A percentile compares a stretch with the other conserved stretches of the same genome.
Evolutionary conservation across 129 eudicot species (phyloP).

Genomic region (Chrysanthemum seticuspe): DNA sequence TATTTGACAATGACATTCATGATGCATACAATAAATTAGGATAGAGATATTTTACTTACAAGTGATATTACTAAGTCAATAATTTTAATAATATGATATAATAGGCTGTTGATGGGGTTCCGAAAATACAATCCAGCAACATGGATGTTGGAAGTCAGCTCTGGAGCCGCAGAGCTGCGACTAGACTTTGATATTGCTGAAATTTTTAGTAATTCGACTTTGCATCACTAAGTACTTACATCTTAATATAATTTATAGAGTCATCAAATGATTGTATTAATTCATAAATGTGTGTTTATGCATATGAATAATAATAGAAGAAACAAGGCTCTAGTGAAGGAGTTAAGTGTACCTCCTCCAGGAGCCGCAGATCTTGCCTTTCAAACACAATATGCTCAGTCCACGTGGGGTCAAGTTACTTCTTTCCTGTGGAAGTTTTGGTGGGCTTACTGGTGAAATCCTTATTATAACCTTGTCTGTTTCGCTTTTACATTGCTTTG

Average conservation of each 20-base stretch:
- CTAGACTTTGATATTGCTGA: conserved; percentile 59
- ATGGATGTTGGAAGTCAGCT: conserved; percentile 77
- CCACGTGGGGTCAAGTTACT: conserved; percentile 62
- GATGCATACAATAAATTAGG: background rate
- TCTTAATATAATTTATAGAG: background rate
- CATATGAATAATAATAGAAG: conserved; percentile 20
- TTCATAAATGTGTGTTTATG: background rate
- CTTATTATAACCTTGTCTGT: conserved; percentile 74
- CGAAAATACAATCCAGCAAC: conserved; percentile 63
- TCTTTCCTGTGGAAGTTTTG: conserved; percentile 77
- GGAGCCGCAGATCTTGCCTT: conserved; percentile 62
- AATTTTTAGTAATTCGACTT: conserved; percentile 35
- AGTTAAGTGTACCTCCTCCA: conserved; percentile 55
- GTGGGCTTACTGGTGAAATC: conserved; percentile 89
- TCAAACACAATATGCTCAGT: conserved; percentile 56
- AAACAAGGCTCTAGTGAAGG: conserved; percentile 62
- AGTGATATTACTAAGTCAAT: background rate
- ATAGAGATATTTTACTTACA: background rate
- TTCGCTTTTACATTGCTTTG: conserved; percentile 57
- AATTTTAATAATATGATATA: background rate
- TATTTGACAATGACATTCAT: background rate
- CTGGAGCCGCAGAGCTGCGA: conserved; percentile 46
- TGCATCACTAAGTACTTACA: conserved; percentile 42
- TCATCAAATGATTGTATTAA: background rate
- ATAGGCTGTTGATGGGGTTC: conserved; percentile 53